phyloP scores from a whole-genome alignment of 2,329 filamentous ascomycete genomes.

The Arthrinium puccinioides region DNA sequence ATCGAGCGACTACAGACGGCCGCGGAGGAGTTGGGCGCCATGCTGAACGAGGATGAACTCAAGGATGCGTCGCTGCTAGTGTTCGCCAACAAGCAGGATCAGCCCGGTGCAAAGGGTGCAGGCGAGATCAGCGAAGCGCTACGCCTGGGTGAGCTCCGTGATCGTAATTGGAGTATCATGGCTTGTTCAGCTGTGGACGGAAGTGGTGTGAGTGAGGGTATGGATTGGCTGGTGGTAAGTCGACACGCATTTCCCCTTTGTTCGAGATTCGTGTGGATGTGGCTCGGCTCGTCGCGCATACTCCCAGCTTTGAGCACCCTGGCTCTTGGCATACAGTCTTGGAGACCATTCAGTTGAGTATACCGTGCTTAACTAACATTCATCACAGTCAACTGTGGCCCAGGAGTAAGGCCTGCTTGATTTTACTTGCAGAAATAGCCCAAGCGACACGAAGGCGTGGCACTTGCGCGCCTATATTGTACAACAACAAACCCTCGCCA shows the following conservation, averaged over 20 bases:
- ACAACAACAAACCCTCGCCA: too few species aligned
- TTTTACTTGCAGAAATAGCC: too few species aligned
- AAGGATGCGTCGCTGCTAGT: constrained; percentile 93
- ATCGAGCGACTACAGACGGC: constrained; percentile 91
- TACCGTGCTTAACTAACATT: background rate
- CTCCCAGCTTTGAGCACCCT: background rate
- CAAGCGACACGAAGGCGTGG: too few species aligned
- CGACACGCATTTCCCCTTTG: background rate
- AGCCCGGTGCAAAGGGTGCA: constrained; percentile 91
- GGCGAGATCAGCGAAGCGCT: constrained; percentile 95
- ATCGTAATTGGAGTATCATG: constrained; percentile 99
- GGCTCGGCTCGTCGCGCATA: too few species aligned
- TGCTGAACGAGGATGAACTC: constrained; percentile 97
- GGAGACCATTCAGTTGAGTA: background rate
- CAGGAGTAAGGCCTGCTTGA: too few species aligned
- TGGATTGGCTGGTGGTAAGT: constrained; percentile 95
- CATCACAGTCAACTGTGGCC: constrained; percentile 1
- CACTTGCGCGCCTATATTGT: too few species aligned
- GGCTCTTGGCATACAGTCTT: too few species aligned
- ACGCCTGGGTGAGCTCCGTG: constrained; percentile 81
- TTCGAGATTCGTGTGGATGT: background rate
- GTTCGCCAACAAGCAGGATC: constrained; percentile 99
- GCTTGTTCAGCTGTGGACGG: constrained; percentile 95
- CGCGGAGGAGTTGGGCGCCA: constrained; percentile 83
- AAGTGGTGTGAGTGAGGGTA: constrained; percentile 88